phyloP scores from a whole-genome alignment of 495 filamentous ascomycete genomes.

The Daldinia concentrica region DNA sequence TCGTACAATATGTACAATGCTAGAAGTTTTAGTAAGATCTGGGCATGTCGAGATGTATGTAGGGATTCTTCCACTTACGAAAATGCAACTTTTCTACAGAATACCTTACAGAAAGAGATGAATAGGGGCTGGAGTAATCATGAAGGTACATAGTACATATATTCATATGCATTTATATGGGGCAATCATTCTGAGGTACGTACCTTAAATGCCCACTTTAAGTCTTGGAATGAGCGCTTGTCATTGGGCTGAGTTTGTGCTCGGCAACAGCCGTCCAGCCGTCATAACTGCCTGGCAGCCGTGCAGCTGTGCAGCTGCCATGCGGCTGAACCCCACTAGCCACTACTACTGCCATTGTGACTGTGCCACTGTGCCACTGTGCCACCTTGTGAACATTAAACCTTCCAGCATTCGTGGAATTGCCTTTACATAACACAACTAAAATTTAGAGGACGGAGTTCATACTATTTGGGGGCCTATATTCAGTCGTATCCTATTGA shows the following conservation, averaged over 20 bases:
- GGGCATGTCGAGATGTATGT: too few relatives aligned
- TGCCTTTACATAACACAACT: background rate
- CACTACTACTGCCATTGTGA: too few relatives aligned
- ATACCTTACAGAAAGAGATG: too few relatives aligned
- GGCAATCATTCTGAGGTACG: too few relatives aligned
- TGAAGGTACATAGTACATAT: too few relatives aligned
- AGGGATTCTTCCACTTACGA: too few relatives aligned
- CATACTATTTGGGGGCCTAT: background rate
- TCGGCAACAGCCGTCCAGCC: background rate
- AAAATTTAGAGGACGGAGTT: background rate
- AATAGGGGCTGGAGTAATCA: too few relatives aligned
- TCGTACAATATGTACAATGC: too few relatives aligned
- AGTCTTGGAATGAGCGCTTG: background rate
- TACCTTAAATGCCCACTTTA: too few relatives aligned
- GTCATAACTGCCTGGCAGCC: background rate
- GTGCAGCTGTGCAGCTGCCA: background rate
- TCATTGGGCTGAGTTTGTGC: background rate
- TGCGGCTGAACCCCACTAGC: conserved; percentile 29
- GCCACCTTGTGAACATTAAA: background rate
- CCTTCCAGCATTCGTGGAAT: background rate
- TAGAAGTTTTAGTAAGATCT: too few relatives aligned
- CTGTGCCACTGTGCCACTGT: background rate
- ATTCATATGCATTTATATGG: too few relatives aligned
- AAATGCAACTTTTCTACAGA: too few relatives aligned
- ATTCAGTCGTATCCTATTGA: background rate